phyloP scores from a whole-genome alignment of 176 grass and related monocot genomes.

The Ananas comosus region DNA sequence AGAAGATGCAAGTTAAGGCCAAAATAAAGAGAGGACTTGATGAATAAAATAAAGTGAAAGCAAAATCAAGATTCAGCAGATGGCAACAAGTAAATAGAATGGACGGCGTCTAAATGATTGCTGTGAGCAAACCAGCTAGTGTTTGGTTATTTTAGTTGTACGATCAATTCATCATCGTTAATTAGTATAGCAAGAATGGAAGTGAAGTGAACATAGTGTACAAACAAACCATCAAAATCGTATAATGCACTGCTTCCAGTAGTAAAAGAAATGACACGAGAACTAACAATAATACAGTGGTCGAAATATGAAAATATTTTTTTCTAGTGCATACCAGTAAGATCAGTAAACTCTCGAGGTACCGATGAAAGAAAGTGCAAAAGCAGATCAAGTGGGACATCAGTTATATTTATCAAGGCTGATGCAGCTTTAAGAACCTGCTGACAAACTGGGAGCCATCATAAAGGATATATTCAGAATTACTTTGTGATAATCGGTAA shows the following conservation, averaged over 20 bases:
- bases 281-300: background rate
- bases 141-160: no score
- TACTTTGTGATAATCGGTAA: background rate
- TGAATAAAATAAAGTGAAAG: background rate
- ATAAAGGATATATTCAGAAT: background rate
- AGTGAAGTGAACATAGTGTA: no score
- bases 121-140: background rate
- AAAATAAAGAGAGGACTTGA: background rate
- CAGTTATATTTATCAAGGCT: constrained; percentile 54
- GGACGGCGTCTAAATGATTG: background rate
- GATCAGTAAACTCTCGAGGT: constrained; percentile 84
- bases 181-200: no score
- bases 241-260: no score
- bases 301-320: background rate
- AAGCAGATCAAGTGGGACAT: constrained; percentile 66
- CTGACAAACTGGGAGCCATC: constrained; percentile 51
- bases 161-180: no score
- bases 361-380: constrained; percentile 78
- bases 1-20: background rate
- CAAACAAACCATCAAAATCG: no score
- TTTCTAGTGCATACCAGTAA: constrained; percentile 37
- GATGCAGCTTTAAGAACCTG: constrained; percentile 61
- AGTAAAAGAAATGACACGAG: background rate
- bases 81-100: background rate
- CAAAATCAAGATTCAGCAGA: background rate